Percentiles rank a stretch among this genome's conserved stretches.
These are phyloP conservation scores for Pelargonium cotyledonis DNA, from an alignment of 441 rosid species.

Conservation along the genomic window DNA sequence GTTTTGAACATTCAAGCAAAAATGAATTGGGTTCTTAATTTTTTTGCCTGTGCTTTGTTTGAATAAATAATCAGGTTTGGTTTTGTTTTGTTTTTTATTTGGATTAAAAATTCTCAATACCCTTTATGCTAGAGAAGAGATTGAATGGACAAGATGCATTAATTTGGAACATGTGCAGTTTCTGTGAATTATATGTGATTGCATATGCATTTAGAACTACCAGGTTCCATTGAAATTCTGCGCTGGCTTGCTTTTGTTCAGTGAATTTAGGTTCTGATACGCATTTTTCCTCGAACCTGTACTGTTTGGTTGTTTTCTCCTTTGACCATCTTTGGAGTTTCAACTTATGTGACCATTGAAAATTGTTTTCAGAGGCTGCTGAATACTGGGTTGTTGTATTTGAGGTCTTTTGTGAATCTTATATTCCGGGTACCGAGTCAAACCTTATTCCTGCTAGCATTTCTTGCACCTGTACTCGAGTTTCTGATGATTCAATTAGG, in stretches of 20 bases:
- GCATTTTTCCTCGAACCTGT: slow-evolving; percentile 14
- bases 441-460: slow-evolving; percentile 18
- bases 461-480: background rate
- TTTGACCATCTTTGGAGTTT: slow-evolving; percentile 25
- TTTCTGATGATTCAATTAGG: slow-evolving; percentile 16
- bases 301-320: slow-evolving; percentile 18
- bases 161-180: slow-evolving; percentile 25
- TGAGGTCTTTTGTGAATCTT: slow-evolving; percentile 18
- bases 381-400: slow-evolving; percentile 22
- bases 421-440: slow-evolving; percentile 14
- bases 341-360: slow-evolving; percentile 16
- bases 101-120: slow-evolving; percentile 21
- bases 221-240: slow-evolving; percentile 16
- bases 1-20: background rate
- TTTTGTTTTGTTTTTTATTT: slow-evolving; percentile 16
- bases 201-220: slow-evolving; percentile 24
- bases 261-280: background rate
- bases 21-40: slow-evolving; percentile 18
- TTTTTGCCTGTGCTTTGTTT: slow-evolving; percentile 11
- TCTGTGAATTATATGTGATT: slow-evolving; percentile 24
- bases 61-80: slow-evolving; percentile 10
- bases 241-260: slow-evolving; percentile 25
- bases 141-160: slow-evolving; percentile 21
- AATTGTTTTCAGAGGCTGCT: slow-evolving; percentile 24
- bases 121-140: slow-evolving; percentile 22